phyloP scores from a whole-genome alignment of 768 basidiomycete species.

The Leccinum uliginosum region DNA sequence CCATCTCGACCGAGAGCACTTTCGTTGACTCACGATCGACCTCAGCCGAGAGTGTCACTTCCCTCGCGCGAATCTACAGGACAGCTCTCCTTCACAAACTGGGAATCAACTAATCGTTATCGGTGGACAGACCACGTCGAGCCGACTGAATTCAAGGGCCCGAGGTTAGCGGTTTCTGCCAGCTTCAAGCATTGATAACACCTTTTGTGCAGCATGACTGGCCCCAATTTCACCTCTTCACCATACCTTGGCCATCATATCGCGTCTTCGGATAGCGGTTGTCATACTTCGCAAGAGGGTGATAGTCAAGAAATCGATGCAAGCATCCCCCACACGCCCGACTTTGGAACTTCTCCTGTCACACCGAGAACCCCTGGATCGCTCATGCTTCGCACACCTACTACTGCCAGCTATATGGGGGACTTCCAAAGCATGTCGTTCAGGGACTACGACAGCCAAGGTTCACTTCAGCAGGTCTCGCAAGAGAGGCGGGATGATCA shows the following conservation, averaged over 20 bases:
- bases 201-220: constrained; percentile 9
- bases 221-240: constrained; percentile 8
- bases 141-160: constrained; percentile 8
- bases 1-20: constrained; percentile 26
- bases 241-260: constrained; percentile 11
- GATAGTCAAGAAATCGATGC: constrained; percentile 36
- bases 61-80: constrained; percentile 28
- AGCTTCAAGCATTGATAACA: constrained; percentile 4
- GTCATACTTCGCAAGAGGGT: constrained; percentile 12
- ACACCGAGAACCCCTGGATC: constrained; percentile 50
- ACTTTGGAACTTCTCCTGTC: constrained; percentile 43
- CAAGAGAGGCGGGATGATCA: constrained; percentile 29
- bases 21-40: constrained; percentile 26
- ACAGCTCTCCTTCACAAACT: constrained; percentile 23
- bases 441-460: constrained; percentile 19
- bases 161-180: constrained; percentile 13
- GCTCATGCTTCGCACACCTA: constrained; percentile 47
- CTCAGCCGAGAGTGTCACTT: constrained; percentile 14
- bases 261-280: constrained; percentile 18
- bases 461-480: constrained; percentile 18
- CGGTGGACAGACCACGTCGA: constrained; percentile 18
- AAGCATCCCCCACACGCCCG: constrained; percentile 39
- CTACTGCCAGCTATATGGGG: constrained; percentile 33
- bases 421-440: constrained; percentile 31
- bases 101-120: constrained; percentile 23